Base-by-base conservation (phyloP, 2,329 filamentous ascomycete species). In the Grosmannia serpens region DNA sequence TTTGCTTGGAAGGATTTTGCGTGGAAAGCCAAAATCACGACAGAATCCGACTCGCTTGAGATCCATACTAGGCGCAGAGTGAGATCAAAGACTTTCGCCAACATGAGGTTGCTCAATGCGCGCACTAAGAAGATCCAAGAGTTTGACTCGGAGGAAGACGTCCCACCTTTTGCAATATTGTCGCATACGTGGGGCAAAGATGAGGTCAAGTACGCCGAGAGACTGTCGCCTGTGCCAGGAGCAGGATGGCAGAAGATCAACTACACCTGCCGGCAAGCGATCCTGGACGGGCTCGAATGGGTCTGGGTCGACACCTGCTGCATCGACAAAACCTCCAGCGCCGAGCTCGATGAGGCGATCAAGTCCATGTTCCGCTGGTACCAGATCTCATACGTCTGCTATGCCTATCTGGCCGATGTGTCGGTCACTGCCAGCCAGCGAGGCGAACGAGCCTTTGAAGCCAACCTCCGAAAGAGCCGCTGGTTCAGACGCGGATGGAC, bases 221-320 rank as follows among this genome's bases (percentile, higher is more conserved):
- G 65, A 69, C 31, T 63, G 67, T 56, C 1, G 53, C 47, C 7
- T 22, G n/a, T n/a, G 57, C 55, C 2, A 46, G 41, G 7, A 24
- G 26, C 53, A 5, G 68, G 65, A 13, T 68, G 65, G 46, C 26
- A 31, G 31, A 71, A 70, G 55, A 65, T 71, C 26, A 41, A 61
- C 3, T 60, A 58, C 2, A 63, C 64, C 49, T 64, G 62, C 47
- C 54, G 61, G 49, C 62, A 65, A 9, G 67, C 68, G 3, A 8
- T 29, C 4, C 58, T 59, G 6, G 68, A 71, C 51, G 65, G 64
- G 9, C 56, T 68, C 6, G 61, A 53, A 4, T 72, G 69, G 49
- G 61, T 66, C 20, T 74, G 71, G 71, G 63, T 71, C 9, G 71
- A 73, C 61, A 73, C 70, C 1, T 71, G 68, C 62, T 73, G 71